Percentiles rank a stretch among this genome's conserved stretches.
Evolutionary conservation across 345 rosid species (phyloP).

Genomic region (Triadica sebifera): DNA sequence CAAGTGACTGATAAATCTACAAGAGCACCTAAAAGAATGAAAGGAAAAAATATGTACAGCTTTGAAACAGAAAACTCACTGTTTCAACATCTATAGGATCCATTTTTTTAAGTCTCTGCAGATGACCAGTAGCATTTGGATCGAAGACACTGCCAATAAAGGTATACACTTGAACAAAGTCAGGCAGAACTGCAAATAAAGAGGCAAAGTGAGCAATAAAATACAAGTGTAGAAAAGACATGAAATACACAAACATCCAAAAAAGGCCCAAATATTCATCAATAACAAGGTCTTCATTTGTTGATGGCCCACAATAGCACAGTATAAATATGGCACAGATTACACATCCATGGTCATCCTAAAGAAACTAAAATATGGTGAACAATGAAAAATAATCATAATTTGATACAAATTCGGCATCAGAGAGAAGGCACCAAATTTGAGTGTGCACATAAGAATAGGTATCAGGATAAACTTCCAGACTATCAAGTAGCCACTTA

Average conservation of each 20-base stretch:
- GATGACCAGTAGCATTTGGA: slow-evolving; percentile 59
- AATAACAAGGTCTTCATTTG: background rate
- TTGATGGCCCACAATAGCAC: background rate
- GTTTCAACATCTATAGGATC: slow-evolving; percentile 92
- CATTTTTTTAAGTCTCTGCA: slow-evolving; percentile 83
- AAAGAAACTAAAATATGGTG: background rate
- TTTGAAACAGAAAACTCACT: slow-evolving; percentile 37
- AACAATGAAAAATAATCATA: background rate
- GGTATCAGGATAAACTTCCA: background rate
- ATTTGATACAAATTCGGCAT: background rate
- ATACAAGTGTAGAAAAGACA: background rate
- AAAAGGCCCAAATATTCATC: background rate
- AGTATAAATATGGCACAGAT: background rate
- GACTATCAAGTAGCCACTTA: background rate
- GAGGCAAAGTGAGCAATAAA: background rate
- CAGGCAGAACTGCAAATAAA: slow-evolving; percentile 69
- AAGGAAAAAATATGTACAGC: background rate
- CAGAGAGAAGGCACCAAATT: background rate
- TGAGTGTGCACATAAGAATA: background rate
- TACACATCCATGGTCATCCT: background rate
- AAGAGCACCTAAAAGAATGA: background rate
- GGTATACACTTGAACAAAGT: slow-evolving; percentile 76
- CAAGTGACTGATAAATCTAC: background rate
- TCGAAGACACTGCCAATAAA: slow-evolving; percentile 90
- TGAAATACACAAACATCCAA: background rate